Base-by-base conservation (phyloP, 345 rosid species). In the Viola odorata region DNA sequence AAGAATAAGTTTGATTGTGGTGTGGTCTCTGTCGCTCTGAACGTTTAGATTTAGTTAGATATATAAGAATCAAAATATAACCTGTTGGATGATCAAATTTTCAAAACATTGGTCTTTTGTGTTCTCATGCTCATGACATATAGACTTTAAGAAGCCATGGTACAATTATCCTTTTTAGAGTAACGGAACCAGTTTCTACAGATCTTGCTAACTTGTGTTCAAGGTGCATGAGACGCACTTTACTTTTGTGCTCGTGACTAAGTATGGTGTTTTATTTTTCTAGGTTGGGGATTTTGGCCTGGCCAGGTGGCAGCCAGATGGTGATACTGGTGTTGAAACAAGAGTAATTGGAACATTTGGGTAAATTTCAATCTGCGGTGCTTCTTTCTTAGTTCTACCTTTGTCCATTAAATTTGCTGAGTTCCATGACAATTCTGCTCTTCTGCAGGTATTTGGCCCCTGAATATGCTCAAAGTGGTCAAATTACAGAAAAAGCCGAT, bases 231-330 rank as follows among this genome's bases (percentile, higher is more conserved):
- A 41, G 47, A 17, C 9, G 23, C 37, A 36, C 1, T 8, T 50
- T 37, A 32, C 13, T 39, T 11, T 17, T 41, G 47, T 14, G 41
- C 45, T 23, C 17, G 3, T 54, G 6, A 51, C 45, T 41, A 5
- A 12, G 1, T 23, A 23, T 23, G 32, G 32, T 23, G 2, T 2
- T 2, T 71, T 44, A 4, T 7, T 48, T 54, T 51, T 50, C 45
- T 68, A 95, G 99, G 99, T 95, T 67, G 99, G 99, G 48, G 99
- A 95, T 78, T 91, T 95, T 77, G 99, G 99, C 70, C 76, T 95
- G 7, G 99, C 98, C n/a, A 83, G 99, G 74, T 95, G 99, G 99
- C 99, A 95, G 69, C 99, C 99, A 67, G 95, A 95, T 78, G 99
- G 96, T n/a, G 91, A 89, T 68, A 78, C 78, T 11, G 98, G 96